A percentile compares a stretch with the other conserved stretches of the same genome.
These are phyloP conservation scores for Gigaspora rosea DNA, from an alignment of 192 early-diverging fungal genomes.

Conservation along the genomic window DNA sequence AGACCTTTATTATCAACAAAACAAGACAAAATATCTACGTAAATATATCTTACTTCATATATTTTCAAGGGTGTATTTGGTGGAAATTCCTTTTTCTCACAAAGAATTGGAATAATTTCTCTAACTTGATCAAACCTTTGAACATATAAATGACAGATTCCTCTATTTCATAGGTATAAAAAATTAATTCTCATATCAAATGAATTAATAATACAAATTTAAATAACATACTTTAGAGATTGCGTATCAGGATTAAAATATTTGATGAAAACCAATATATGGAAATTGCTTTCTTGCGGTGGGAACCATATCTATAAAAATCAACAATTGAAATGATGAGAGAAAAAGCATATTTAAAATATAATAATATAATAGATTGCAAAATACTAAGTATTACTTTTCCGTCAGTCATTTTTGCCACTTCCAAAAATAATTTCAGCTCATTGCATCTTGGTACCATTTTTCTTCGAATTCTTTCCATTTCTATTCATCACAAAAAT, in stretches of 20 bases:
- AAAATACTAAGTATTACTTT: slow-evolving; percentile 36
- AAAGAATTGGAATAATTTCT: slow-evolving; percentile 54
- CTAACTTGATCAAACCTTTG: slow-evolving; percentile 53
- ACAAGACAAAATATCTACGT: too few relatives aligned
- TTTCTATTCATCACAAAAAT: slow-evolving; percentile 29
- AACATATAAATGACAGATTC: slow-evolving; percentile 58
- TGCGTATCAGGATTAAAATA: slow-evolving; percentile 70
- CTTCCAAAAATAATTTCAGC: slow-evolving; percentile 24
- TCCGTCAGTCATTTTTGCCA: slow-evolving; percentile 31
- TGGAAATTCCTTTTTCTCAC: too few relatives aligned
- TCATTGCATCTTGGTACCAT: slow-evolving; percentile 34
- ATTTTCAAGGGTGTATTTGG: too few relatives aligned
- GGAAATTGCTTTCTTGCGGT: slow-evolving; percentile 45
- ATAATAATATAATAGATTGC: background rate
- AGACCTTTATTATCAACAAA: background rate
- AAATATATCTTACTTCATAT: too few relatives aligned
- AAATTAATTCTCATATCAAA: background rate
- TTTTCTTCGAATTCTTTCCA: slow-evolving; percentile 41
- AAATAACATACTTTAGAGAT: slow-evolving; percentile 56
- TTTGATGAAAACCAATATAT: slow-evolving; percentile 45
- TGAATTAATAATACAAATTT: background rate
- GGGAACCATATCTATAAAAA: slow-evolving; percentile 10
- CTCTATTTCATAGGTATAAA: slow-evolving; percentile 34
- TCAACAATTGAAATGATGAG: too few relatives aligned
- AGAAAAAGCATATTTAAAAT: background rate